These are phyloP conservation scores for Pichia sp. DNA, from an alignment of 1,139 yeast species.

Conservation along the genomic window DNA sequence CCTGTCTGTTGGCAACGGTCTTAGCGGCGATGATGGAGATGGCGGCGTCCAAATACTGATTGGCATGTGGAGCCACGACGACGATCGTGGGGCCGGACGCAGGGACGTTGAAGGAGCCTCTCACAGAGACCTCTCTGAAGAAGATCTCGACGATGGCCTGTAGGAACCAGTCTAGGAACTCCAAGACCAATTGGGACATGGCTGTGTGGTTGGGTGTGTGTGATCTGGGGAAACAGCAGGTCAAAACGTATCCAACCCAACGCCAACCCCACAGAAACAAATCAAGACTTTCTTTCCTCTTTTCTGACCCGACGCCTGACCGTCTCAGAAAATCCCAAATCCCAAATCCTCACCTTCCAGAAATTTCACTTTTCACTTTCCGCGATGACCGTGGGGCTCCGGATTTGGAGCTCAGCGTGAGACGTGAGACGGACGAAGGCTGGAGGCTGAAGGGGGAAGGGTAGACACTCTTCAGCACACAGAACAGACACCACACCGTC, in stretches of 20 bases:
- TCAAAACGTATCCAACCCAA: too few species aligned
- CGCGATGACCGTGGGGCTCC: not conserved
- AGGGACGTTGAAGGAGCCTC: constrained; percentile 70
- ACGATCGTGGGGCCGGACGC: constrained; percentile 64
- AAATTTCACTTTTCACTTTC: not conserved
- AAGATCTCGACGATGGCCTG: constrained; percentile 41
- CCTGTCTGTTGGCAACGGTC: constrained; percentile 39
- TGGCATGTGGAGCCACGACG: constrained; percentile 82
- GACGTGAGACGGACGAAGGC: too few species aligned
- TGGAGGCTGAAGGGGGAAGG: too few species aligned
- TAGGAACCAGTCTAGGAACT: constrained; percentile 36
- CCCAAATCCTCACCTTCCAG: too few species aligned
- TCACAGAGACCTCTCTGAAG: constrained; percentile 66
- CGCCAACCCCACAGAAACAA: too few species aligned
- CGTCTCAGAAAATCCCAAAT: too few species aligned
- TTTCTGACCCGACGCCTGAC: too few species aligned
- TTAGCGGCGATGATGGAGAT: constrained; percentile 56
- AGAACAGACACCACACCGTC: too few species aligned
- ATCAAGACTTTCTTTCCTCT: too few species aligned
- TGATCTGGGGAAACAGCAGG: not conserved
- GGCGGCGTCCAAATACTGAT: constrained; percentile 75
- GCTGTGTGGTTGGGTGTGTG: not conserved
- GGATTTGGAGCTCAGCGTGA: not conserved
- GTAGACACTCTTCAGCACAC: too few species aligned
- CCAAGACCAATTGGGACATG: constrained; percentile 19